These are phyloP conservation scores for Candida stauntonica DNA, from an alignment of 805 yeast genomes.

Conservation along the genomic window DNA sequence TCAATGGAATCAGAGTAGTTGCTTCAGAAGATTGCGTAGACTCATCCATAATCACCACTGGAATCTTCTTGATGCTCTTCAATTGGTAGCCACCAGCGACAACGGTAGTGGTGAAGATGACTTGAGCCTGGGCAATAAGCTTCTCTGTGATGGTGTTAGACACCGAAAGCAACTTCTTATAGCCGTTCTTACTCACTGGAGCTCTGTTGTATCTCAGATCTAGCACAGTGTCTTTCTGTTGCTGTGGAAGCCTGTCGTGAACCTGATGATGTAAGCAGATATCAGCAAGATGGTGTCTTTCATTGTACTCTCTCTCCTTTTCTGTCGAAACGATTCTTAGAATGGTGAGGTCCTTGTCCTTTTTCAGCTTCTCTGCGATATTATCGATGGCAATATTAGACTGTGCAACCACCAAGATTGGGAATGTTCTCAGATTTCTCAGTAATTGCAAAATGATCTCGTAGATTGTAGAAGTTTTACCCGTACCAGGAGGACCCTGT, in stretches of 20 bases:
- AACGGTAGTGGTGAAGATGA: conserved; percentile 68
- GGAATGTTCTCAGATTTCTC: conserved; percentile 50
- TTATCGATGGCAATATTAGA: conserved; percentile 74
- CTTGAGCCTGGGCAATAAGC: conserved; percentile 59
- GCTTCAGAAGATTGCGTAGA: conserved; percentile 77
- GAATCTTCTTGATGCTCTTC: conserved; percentile 56
- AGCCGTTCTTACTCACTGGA: conserved; percentile 42
- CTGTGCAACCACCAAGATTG: conserved; percentile 70
- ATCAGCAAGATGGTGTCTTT: conserved; percentile 50
- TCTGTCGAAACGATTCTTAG: conserved; percentile 55
- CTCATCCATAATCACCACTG: conserved; percentile 74
- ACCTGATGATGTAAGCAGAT: conserved; percentile 65
- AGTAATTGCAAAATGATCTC: conserved; percentile 57
- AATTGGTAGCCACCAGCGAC: conserved; percentile 66
- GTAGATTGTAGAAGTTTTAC: conserved; percentile 69
- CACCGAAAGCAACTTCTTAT: conserved; percentile 44
- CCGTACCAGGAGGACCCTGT: conserved; percentile 86
- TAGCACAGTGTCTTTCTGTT: conserved; percentile 38
- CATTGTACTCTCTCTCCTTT: conserved; percentile 57
- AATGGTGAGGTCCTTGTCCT: conserved; percentile 44
- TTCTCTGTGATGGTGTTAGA: conserved; percentile 43
- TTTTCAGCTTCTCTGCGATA: conserved; percentile 63
- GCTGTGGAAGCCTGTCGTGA: conserved; percentile 42
- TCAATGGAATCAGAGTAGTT: conserved; percentile 62
- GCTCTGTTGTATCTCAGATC: conserved; percentile 42